These are phyloP conservation scores for Tetradesmus lagerheimii DNA, from an alignment of 139 green algal species.

Conservation along the genomic window DNA sequence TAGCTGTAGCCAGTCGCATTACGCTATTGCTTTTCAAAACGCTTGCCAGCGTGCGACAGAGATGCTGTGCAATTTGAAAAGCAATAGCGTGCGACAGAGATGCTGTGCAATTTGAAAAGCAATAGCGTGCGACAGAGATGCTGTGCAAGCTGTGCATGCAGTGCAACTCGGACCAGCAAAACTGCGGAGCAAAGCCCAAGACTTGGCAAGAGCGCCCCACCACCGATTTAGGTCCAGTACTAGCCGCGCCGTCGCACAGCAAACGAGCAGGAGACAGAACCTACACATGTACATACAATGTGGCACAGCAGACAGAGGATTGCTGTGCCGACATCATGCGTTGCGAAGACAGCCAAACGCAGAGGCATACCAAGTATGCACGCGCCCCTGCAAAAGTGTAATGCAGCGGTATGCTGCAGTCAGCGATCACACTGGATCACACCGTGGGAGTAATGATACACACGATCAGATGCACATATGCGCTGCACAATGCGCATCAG, in stretches of 20 bases:
- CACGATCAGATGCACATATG: not conserved
- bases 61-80: too few relatives aligned
- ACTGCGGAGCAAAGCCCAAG: not conserved
- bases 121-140: too few relatives aligned
- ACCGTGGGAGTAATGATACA: not conserved
- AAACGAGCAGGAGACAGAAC: not conserved
- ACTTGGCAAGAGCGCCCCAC: not conserved
- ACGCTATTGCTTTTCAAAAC: too few relatives aligned
- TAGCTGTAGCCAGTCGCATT: too few relatives aligned
- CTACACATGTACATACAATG: not conserved
- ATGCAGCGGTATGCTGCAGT: not conserved
- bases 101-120: too few relatives aligned
- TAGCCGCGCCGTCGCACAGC: too few relatives aligned
- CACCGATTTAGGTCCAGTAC: not conserved
- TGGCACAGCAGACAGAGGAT: not conserved
- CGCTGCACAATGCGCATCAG: not conserved
- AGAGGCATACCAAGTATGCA: not conserved
- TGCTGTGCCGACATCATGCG: not conserved
- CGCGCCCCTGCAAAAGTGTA: not conserved
- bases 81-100: too few relatives aligned
- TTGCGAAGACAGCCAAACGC: not conserved
- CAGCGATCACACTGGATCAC: too few relatives aligned
- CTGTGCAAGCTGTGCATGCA: not conserved
- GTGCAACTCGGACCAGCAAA: not conserved
- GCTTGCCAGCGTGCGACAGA: not conserved